Base-by-base conservation (phyloP, 108 stramenopile species). In the Skeletonema tropicum region DNA sequence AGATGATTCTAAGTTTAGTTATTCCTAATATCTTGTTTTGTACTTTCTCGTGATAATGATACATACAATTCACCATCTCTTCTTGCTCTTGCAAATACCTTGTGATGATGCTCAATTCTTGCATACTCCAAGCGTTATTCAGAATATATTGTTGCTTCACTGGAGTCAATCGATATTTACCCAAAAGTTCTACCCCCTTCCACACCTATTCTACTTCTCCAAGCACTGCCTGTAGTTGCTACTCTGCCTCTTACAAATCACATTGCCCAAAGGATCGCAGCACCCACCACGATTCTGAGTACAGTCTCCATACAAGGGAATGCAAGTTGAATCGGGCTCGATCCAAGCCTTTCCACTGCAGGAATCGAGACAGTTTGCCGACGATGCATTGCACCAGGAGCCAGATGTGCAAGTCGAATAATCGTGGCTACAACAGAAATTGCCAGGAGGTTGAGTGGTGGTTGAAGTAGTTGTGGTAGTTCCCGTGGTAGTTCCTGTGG, bases 331-430 rank as follows among this genome's bases (percentile, higher is more conserved):
- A 48, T 55, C 52, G 19, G 68, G 68, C 9, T 6, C 55, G 0
- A 69, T 69, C 49, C 55, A 69, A 0, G 36, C 35, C 26, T 38
- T 57, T 57, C 68, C 68, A 0, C 30, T 49, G 33, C 68, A 69
- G 15, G 45, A n/a, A 25, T 23, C 14, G 6, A 17, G 6, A 38
- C 68, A 69, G 39, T 69, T 69, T 1, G 8, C 32, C 0, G 49
- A 48, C 0, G 68, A 69, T 58, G 17, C 55, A 33, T 69, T 69
- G 68, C 68, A 69, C 68, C 68, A 69, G 21, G 3, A 29, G 32
- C 30, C n/a, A 10, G 38, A 36, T 7, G n/a, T 12, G 42, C 65
- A 66, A 12, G 41, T 42, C 48, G 65, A 36, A 66, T 45, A 66
- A 66, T 66, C 65, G 39, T 41, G 11, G 65, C 31, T 32, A 14